A percentile compares a stretch with the other conserved stretches of the same genome.
Evolutionary conservation across 2,329 filamentous ascomycete genomes (phyloP).

Genomic region (Aureobasidium sp.): DNA sequence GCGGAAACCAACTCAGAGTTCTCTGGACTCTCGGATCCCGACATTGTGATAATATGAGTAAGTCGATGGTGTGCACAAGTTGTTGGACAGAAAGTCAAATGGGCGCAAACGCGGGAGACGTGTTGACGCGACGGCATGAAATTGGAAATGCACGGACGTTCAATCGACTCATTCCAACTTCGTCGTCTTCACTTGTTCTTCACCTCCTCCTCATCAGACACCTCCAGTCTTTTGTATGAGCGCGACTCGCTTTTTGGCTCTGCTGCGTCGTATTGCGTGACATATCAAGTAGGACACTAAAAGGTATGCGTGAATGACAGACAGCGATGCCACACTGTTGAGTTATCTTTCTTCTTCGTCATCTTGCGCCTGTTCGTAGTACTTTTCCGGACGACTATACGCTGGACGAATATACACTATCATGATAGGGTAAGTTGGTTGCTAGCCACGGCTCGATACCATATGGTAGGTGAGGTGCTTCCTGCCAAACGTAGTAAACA

Average conservation of each 20-base stretch:
- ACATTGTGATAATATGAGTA: conserved; percentile 4
- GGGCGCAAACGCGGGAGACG: conserved; percentile 2
- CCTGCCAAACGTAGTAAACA: background rate
- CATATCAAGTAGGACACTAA: background rate
- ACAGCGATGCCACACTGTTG: background rate
- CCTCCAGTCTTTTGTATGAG: background rate
- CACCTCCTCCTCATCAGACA: background rate
- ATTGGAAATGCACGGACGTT: background rate
- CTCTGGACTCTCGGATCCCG: conserved; percentile 12
- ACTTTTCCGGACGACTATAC: too few relatives aligned
- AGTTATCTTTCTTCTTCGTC: background rate
- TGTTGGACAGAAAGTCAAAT: background rate
- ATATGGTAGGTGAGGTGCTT: background rate
- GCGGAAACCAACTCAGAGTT: conserved; percentile 8
- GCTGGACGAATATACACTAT: background rate
- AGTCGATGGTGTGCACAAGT: background rate
- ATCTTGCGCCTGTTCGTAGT: background rate
- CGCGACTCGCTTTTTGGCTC: too few relatives aligned
- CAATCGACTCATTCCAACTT: background rate
- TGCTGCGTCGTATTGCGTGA: too few relatives aligned
- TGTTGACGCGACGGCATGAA: background rate
- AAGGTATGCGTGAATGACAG: background rate
- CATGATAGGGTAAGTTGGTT: background rate
- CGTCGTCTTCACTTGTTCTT: background rate
- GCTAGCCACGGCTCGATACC: background rate